These are phyloP conservation scores for Kokia cookei DNA, from an alignment of 441 rosid genomes.

Conservation along the genomic window DNA sequence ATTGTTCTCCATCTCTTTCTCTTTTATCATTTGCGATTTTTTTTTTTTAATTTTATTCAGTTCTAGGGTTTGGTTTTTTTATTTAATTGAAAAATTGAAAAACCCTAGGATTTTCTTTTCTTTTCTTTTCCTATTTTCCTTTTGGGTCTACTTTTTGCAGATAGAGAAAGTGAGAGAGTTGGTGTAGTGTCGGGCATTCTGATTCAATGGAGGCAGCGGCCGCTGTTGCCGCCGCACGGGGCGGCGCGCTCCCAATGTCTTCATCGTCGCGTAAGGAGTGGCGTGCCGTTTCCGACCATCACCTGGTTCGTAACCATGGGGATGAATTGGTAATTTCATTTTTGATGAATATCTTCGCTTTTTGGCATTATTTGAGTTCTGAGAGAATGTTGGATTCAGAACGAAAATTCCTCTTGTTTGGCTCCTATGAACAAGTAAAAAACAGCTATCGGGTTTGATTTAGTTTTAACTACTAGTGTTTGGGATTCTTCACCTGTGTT, in stretches of 20 bases:
- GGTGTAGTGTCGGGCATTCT: conserved; percentile 17
- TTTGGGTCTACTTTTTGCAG: conserved; percentile 21
- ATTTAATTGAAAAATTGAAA: conserved; percentile 8
- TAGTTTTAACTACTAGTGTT: background rate
- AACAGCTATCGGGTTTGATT: background rate
- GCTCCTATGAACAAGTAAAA: background rate
- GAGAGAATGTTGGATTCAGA: conserved; percentile 2
- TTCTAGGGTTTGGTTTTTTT: conserved; percentile 18
- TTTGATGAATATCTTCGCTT: background rate
- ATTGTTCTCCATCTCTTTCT: background rate
- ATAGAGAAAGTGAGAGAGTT: conserved; percentile 9
- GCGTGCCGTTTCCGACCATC: conserved; percentile 91
- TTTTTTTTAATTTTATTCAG: background rate
- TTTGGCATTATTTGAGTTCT: conserved; percentile 7
- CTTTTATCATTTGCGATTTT: background rate
- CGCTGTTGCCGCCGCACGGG: conserved; percentile 57
- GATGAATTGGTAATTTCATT: conserved; percentile 46
- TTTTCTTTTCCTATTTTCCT: background rate
- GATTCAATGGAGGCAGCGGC: conserved; percentile 74
- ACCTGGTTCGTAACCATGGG: conserved; percentile 41
- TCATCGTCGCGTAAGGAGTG: conserved; percentile 73
- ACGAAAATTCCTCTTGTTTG: background rate
- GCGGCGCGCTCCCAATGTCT: conserved; percentile 58
- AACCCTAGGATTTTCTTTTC: conserved; percentile 24
- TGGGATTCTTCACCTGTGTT: background rate